Evolutionary conservation across 2,329 filamentous ascomycete genomes (phyloP), one percentile per base, ranked within the genome.

Genomic region (Leptographium wingfieldii): DNA sequence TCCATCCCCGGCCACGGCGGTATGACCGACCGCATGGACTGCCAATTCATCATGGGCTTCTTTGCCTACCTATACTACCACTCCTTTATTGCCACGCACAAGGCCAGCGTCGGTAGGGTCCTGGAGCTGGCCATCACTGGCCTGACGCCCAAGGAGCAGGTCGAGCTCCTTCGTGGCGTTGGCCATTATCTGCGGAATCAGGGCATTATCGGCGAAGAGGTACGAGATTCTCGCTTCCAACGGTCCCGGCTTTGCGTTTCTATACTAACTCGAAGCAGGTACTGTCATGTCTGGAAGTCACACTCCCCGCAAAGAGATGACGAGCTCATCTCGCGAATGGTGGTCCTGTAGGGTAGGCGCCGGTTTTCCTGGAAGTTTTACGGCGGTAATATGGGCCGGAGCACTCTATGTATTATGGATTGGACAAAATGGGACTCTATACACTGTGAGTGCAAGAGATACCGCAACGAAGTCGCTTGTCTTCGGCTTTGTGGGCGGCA

Each of bases 11-110:
- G 94, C 27, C 94, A 99, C 69, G 94, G 94, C 63, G 94, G 94
- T 67, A 97, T 99, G 76, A 99, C 94, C 19, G 94, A 99, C 71
- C 88, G 94, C 63, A 97, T 99, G 92, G 94, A 99, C 71, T 99
- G 94, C 73, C 94, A 99, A 71, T 99, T 99, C 76, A 97, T 97
- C 77, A 99, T 99, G 94, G 94, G 94, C 10, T 94, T 96, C 74
- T 97, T 99, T 69, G 84, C 92, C 19, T 97, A 91, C 77, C 92
- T 99, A 82, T 99, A 99, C 76, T 99, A 95, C 75, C 92, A 96
- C 72, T 94, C 88, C 69, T 99, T 99, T 72, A 92, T 99, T 68
- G 92, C 92, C 4, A 80, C 90, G 7, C 85, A 96, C 78, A 90
- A 92, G 73, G 85, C 88, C 48, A 90, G 80, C 60, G 86, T 96